Percentiles rank a stretch among this genome's conserved stretches.
phyloP scores from a whole-genome alignment of 2,329 filamentous ascomycete species.

The Cyanodermella asteris region DNA sequence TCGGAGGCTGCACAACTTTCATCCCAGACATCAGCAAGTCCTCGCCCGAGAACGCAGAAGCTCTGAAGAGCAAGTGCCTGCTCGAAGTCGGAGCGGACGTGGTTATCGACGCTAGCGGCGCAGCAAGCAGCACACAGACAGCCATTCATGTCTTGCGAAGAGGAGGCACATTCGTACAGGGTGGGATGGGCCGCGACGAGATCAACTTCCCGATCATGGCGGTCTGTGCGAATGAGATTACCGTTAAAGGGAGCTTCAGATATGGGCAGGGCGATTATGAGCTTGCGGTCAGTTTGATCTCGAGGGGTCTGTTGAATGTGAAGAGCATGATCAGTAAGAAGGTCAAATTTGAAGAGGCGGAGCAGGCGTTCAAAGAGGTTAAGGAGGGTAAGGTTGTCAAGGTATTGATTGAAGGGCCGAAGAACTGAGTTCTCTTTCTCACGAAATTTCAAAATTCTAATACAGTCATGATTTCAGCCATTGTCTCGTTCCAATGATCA shows the following conservation, averaged over 20 bases:
- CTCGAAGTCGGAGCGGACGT: conserved; percentile 53
- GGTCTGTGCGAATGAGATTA: conserved; percentile 74
- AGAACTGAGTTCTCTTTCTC: neutral
- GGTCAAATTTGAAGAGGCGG: conserved; percentile 61
- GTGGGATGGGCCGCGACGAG: conserved; percentile 72
- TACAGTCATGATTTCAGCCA: too few species aligned
- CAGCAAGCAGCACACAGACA: conserved; percentile 56
- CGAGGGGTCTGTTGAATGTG: conserved; percentile 44
- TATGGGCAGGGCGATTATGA: conserved; percentile 78
- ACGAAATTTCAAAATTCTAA: too few species aligned
- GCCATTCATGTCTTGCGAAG: conserved; percentile 46
- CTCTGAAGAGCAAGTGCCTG: too few species aligned
- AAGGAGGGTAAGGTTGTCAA: conserved; percentile 49
- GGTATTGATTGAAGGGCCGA: conserved; percentile 20
- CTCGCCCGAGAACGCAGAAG: conserved; percentile 51
- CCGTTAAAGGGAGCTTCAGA: conserved; percentile 67
- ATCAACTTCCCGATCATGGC: conserved; percentile 86
- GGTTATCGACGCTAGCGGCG: conserved; percentile 62
- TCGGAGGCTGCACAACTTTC: too few species aligned
- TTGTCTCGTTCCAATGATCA: too few species aligned
- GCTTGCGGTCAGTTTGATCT: conserved; percentile 58
- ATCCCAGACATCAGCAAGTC: too few species aligned
- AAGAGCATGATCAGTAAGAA: conserved; percentile 62
- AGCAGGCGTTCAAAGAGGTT: conserved; percentile 70
- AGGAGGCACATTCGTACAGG: conserved; percentile 63